phyloP scores from a whole-genome alignment of 2,329 filamentous ascomycete genomes.

The Chrysosporium queenslandicum region DNA sequence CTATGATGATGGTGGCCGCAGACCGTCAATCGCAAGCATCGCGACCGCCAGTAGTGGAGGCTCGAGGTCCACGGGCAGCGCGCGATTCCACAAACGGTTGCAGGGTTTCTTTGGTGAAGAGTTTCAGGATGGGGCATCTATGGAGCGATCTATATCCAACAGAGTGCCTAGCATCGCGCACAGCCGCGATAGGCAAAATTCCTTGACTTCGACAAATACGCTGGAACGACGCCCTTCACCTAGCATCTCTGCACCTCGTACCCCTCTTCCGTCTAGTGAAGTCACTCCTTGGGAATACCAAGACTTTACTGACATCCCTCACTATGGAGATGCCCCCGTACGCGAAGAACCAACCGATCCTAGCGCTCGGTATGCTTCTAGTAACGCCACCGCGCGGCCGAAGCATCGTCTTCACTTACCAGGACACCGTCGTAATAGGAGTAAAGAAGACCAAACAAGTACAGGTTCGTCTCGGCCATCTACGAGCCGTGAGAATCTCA shows the following conservation, averaged over 20 bases:
- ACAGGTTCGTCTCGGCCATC: conserved; percentile 5
- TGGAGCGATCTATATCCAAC: conserved; percentile 10
- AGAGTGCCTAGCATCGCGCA: conserved; percentile 8
- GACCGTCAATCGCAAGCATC: conserved; percentile 74
- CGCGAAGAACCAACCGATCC: conserved; percentile 58
- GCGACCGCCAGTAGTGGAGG: conserved; percentile 72
- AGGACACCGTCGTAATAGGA: conserved; percentile 45
- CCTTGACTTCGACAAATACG: conserved; percentile 56
- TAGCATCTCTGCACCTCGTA: conserved; percentile 64
- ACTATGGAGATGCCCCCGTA: conserved; percentile 68
- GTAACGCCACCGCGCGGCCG: conserved; percentile 30
- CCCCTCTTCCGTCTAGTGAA: conserved; percentile 79
- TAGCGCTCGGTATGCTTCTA: conserved; percentile 46
- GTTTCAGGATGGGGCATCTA: conserved; percentile 8
- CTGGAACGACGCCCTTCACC: conserved; percentile 56
- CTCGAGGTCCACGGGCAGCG: conserved; percentile 51
- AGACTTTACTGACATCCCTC: conserved; percentile 67
- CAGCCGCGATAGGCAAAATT: conserved; percentile 68
- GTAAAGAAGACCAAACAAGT: conserved; percentile 46
- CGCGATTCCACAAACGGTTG: conserved; percentile 60
- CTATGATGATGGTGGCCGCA: conserved; percentile 46
- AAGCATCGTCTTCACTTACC: conserved; percentile 37
- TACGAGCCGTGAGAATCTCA: conserved; percentile 25
- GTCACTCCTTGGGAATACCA: conserved; percentile 98
- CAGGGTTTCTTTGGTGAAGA: conserved; percentile 86